Conservation (phyloP, 805 yeast genomes). For the Cyberlindnera mycetangii region DNA sequence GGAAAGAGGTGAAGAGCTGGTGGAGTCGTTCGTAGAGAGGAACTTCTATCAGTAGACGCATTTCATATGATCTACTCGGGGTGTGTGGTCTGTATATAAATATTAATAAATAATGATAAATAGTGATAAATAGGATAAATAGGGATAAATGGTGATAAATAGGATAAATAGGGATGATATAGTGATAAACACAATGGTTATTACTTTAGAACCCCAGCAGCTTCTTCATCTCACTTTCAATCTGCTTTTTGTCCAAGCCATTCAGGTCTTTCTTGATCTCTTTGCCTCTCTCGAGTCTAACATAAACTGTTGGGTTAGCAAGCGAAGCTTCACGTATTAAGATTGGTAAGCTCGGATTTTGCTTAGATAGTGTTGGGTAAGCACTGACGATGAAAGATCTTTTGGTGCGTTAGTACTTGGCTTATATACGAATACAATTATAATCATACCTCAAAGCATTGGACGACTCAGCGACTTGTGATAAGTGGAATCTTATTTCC, state of each 20-base stretch:
- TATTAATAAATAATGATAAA: neutral
- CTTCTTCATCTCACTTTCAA: conserved; percentile 24
- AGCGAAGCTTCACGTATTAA: conserved; percentile 68
- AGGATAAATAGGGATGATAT: conserved; percentile 5
- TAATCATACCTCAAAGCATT: conserved; percentile 49
- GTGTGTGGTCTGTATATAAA: too few species aligned
- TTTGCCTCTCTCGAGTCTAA: conserved; percentile 54
- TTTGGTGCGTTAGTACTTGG: neutral
- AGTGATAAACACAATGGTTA: too few species aligned
- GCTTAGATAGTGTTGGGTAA: conserved; percentile 62
- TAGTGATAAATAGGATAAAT: neutral
- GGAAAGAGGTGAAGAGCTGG: conserved; percentile 28
- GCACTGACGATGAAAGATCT: conserved; percentile 59
- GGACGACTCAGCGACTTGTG: conserved; percentile 75
- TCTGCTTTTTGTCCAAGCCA: conserved; percentile 30
- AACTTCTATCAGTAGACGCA: too few species aligned
- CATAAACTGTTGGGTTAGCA: conserved; percentile 68
- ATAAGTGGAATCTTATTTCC: conserved; percentile 79
- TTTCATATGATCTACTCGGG: too few species aligned
- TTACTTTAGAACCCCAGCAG: conserved; percentile 14
- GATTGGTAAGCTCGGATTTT: conserved; percentile 67
- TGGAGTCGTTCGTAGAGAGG: conserved; percentile 21
- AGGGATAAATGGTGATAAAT: neutral
- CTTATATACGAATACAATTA: neutral
- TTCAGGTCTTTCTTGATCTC: conserved; percentile 35